phyloP scores from a whole-genome alignment of 208 protist genomes.

The Leishmania turanica region DNA sequence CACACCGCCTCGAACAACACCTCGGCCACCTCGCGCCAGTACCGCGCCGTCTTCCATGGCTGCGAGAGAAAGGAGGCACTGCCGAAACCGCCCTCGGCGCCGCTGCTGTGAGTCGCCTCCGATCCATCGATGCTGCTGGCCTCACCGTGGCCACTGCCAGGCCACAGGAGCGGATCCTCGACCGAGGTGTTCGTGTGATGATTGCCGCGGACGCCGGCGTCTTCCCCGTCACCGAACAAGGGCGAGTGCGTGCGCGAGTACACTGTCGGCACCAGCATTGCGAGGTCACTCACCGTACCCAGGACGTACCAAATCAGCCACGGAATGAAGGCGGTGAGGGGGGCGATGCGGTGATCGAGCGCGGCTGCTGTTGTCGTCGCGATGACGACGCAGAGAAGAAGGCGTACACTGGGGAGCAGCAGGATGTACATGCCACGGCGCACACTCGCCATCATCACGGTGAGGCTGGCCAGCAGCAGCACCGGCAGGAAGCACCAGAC shows the following conservation, averaged over 20 bases:
- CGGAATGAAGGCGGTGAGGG: slow-evolving; percentile 39
- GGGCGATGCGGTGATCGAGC: slow-evolving; percentile 34
- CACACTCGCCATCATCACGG: slow-evolving; percentile 18
- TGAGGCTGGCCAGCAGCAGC: slow-evolving; percentile 28
- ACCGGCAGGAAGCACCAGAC: slow-evolving; percentile 38
- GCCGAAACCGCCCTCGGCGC: neutral
- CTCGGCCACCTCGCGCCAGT: slow-evolving; percentile 26
- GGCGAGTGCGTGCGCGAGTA: slow-evolving; percentile 22
- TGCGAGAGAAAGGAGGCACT: neutral
- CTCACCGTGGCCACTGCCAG: neutral
- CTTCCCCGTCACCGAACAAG: neutral
- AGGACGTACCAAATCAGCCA: slow-evolving; percentile 39
- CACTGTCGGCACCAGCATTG: slow-evolving; percentile 35
- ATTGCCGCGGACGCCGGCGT: neutral
- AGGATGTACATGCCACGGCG: slow-evolving; percentile 19
- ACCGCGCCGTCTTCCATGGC: slow-evolving; percentile 23
- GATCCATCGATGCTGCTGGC: neutral
- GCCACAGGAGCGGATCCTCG: neutral
- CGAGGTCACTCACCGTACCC: slow-evolving; percentile 29
- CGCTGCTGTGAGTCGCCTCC: neutral
- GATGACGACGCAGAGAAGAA: slow-evolving; percentile 27
- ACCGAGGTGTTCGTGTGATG: neutral
- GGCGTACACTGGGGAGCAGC: slow-evolving; percentile 14
- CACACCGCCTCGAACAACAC: slow-evolving; percentile 43
- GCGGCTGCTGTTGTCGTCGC: slow-evolving; percentile 41